Conservation (phyloP, 352 stramenopile genomes). For the Globisporangium emineosum region DNA sequence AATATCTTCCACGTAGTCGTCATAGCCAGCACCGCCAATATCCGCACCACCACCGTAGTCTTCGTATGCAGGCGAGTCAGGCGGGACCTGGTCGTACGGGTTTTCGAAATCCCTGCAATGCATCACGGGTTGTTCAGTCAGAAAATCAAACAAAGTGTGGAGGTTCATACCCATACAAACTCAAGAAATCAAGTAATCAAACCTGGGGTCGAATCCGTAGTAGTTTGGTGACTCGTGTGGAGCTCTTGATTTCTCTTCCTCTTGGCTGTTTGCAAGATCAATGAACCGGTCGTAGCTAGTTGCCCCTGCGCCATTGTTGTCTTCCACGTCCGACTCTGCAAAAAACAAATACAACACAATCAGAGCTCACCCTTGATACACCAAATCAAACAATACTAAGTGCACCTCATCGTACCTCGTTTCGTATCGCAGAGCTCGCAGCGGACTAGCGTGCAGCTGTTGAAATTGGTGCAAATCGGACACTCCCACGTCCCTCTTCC, state of each 20-base stretch:
- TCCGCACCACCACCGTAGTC: constrained; percentile 15
- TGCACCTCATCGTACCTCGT: neutral
- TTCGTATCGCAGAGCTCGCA: constrained; percentile 60
- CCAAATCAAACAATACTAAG: neutral
- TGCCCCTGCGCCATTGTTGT: neutral
- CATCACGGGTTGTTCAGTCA: neutral
- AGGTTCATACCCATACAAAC: neutral
- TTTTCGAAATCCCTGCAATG: constrained; percentile 37
- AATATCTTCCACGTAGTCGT: constrained; percentile 57
- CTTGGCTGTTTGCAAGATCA: constrained; percentile 34
- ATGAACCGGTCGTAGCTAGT: constrained; percentile 29
- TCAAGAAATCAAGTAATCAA: neutral
- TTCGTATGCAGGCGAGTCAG: constrained; percentile 18
- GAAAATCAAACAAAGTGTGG: neutral
- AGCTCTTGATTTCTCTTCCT: constrained; percentile 6
- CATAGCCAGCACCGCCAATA: constrained; percentile 1
- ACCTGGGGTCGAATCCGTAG: constrained; percentile 19
- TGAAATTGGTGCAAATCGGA: constrained; percentile 59
- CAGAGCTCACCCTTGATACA: too few species aligned
- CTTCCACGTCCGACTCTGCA: constrained; percentile 9
- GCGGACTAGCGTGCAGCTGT: constrained; percentile 24
- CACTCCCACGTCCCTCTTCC: constrained; percentile 24
- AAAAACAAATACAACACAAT: neutral
- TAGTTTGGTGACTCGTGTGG: constrained; percentile 1
- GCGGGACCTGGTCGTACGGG: constrained; percentile 31